Percentiles rank a stretch among this genome's conserved stretches.
Conservation (phyloP, 164 flowering plant species). For the Umbilicus rupestris region DNA sequence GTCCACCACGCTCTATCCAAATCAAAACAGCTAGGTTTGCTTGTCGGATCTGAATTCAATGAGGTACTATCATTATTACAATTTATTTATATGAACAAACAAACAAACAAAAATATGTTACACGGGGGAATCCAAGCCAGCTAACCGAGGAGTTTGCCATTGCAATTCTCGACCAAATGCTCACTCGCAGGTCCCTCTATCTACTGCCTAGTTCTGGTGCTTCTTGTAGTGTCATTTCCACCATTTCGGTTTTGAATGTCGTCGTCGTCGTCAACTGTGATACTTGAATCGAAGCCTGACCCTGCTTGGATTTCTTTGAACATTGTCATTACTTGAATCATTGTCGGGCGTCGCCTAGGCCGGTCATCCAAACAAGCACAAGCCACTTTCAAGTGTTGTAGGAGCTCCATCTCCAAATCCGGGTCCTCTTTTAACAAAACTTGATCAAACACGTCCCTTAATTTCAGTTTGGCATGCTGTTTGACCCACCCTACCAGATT, state of each 20-base stretch:
- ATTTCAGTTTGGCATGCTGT: conserved; percentile 64
- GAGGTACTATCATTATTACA: no score
- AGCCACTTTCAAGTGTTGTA: conserved; percentile 76
- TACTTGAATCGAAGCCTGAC: conserved; percentile 39
- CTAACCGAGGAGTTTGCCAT: no score
- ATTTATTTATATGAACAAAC: no score
- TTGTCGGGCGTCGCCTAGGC: conserved; percentile 68
- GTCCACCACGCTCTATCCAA: no score
- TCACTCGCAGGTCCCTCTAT: no score
- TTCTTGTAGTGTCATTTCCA: conserved; percentile 73
- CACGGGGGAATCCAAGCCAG: no score
- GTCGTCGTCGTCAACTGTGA: conserved; percentile 35
- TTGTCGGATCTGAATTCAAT: no score
- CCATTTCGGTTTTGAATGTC: conserved; percentile 41
- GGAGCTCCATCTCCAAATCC: conserved; percentile 59
- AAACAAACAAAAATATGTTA: no score
- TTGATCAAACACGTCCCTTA: conserved; percentile 77
- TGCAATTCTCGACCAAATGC: no score
- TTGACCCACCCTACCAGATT: conserved; percentile 97
- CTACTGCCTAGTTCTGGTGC: conserved; percentile 15
- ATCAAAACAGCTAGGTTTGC: no score
- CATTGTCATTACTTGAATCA: conserved; percentile 93
- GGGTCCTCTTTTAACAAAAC: conserved; percentile 71
- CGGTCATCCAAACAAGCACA: conserved; percentile 84
- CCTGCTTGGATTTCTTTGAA: conserved; percentile 90